Evolutionary conservation across 2,329 filamentous ascomycete genomes (phyloP).

Genomic region (Ceratocystis albifundus): DNA sequence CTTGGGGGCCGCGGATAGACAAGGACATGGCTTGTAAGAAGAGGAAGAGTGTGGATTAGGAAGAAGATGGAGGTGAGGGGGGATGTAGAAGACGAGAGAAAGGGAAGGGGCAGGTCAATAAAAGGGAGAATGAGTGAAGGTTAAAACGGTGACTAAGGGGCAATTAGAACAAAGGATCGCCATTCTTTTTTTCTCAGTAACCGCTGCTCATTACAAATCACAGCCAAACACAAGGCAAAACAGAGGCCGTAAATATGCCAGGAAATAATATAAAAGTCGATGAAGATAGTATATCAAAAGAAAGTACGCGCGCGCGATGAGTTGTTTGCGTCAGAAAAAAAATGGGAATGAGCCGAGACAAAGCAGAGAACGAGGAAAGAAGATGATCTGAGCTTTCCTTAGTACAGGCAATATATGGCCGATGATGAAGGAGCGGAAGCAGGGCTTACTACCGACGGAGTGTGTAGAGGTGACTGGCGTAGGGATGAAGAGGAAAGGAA

Average conservation of each 20-base stretch:
- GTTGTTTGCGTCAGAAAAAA: constrained; percentile 3
- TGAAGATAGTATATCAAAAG: background rate
- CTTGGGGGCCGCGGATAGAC: background rate
- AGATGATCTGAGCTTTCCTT: constrained; percentile 17
- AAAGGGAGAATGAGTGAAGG: background rate
- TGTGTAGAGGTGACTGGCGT: background rate
- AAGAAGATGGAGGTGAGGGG: background rate
- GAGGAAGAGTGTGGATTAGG: background rate
- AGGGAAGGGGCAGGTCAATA: background rate
- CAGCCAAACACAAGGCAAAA: background rate
- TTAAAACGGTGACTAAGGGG: background rate
- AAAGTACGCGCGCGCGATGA: background rate
- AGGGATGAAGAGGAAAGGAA: background rate
- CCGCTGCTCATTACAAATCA: background rate
- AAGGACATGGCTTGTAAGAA: background rate
- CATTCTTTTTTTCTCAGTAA: background rate
- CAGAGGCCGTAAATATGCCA: background rate
- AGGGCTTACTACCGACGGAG: background rate
- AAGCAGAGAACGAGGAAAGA: constrained; percentile 10
- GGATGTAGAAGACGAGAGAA: background rate
- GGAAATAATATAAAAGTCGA: background rate
- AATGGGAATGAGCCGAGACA: constrained; percentile 10
- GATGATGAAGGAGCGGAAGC: background rate
- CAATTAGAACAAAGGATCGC: background rate
- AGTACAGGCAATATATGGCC: background rate